phyloP scores from a whole-genome alignment of 805 yeast species.

The Starmerella floris region DNA sequence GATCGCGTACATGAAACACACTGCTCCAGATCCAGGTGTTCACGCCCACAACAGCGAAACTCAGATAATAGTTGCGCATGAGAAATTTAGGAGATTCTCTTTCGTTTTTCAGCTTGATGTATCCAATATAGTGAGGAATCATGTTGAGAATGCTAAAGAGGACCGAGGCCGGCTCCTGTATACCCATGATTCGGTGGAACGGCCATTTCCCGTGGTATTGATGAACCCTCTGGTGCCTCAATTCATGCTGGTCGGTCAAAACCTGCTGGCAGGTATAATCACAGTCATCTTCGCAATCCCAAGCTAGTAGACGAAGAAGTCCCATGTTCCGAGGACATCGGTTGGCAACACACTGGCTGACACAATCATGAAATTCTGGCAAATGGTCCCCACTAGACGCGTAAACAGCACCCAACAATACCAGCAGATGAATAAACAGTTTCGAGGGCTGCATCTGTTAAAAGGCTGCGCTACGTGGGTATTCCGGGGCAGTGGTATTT shows the following conservation, averaged over 20 bases:
- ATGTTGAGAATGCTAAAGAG: constrained; percentile 63
- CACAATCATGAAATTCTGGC: constrained; percentile 37
- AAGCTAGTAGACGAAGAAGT: constrained; percentile 36
- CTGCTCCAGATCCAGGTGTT: constrained; percentile 81
- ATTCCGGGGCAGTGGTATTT: too few species aligned
- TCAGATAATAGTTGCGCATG: constrained; percentile 29
- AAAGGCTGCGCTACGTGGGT: too few species aligned
- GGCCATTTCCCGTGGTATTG: constrained; percentile 99
- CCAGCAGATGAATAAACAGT: background rate
- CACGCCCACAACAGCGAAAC: constrained; percentile 53
- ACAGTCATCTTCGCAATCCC: constrained; percentile 73
- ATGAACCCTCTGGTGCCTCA: constrained; percentile 39
- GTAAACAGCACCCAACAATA: background rate
- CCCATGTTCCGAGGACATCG: constrained; percentile 30
- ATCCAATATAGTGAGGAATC: constrained; percentile 43
- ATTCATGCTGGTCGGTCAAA: constrained; percentile 43
- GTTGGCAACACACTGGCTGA: constrained; percentile 28
- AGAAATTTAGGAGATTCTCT: constrained; percentile 20
- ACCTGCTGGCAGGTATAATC: constrained; percentile 85
- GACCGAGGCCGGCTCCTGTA: constrained; percentile 74
- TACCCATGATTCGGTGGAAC: constrained; percentile 57
- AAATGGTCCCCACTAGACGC: constrained; percentile 43
- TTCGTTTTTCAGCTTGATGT: constrained; percentile 29
- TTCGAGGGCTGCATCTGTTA: too few species aligned
- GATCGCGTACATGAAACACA: constrained; percentile 78